Base-by-base conservation (phyloP, 495 filamentous ascomycete species). In the Tetracladium marchalianum region DNA sequence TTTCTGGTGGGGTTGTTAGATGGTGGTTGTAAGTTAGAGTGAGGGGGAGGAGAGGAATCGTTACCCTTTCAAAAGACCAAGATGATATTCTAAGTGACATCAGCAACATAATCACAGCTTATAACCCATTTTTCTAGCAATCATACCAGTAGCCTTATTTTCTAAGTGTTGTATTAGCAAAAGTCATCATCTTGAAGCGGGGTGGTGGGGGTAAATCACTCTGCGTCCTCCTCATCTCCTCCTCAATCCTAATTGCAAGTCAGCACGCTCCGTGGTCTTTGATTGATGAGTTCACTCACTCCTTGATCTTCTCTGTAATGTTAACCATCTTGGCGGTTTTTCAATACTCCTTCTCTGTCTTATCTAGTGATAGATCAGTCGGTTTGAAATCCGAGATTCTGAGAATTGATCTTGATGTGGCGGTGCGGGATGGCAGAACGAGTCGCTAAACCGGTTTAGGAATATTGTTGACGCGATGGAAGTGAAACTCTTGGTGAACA, bases 241-340 rank as follows among this genome's bases (percentile, higher is more conserved):
- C 90, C 77, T 99, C 93, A 55, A 99, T 99, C 79, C 93, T 95
- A 52, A 1, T 12, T 3, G 15, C 41, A 52, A 44, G 12, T 58
- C 31, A 58, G 48, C 42, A 24, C 17, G 18, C n/a, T 9, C 31
- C 18, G 17, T 11, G 32, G 11, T 18, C n/a, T 31, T 16, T 11
- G 16, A 32, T 31, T 9, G 16, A 43, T 27, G 5, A 37, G 2
- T 24, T 32, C 5, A 65, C 82, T 57, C 68, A 92, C 89, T 95
- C 89, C 70, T 97, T 99, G 69, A 99, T 99, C 77, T 95, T 97
- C 39, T 99, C 93, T 43, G 92, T 95, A 47, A 99, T 96, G 71
- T 96, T 96, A 68, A 96, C 93, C 93, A 99, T 98, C 55, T 75
- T 88, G 78, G 48, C 71, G 62, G 68, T 65, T 47, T 49, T 44